Evolutionary conservation across 768 basidiomycete species (phyloP).

Genomic region (Boletus pseudo-olivaceus): DNA sequence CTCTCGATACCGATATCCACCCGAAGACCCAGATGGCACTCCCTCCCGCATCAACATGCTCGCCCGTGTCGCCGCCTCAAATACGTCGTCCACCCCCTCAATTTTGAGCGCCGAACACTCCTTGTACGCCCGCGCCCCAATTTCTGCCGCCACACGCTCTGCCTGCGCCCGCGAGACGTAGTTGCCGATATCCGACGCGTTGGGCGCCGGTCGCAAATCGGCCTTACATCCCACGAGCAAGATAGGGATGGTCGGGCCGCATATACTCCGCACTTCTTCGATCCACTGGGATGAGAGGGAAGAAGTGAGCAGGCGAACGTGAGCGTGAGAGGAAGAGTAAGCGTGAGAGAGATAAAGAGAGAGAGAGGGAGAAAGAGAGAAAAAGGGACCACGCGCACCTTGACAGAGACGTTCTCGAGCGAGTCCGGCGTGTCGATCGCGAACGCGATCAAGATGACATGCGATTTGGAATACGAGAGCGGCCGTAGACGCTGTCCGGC

Average conservation of each 20-base stretch:
- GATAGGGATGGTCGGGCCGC: conserved; percentile 88
- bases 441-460: conserved; percentile 98
- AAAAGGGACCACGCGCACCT: conserved; percentile 51
- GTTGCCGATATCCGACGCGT: conserved; percentile 44
- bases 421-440: conserved; percentile 96
- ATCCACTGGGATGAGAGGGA: conserved; percentile 81
- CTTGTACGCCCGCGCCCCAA: conserved; percentile 92
- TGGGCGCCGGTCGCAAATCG: conserved; percentile 71
- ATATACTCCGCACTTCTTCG: conserved; percentile 96
- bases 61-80: conserved; percentile 94
- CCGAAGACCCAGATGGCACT: conserved; percentile 53
- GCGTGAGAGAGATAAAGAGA: neutral
- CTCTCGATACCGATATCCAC: conserved; percentile 47
- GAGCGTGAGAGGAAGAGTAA: neutral
- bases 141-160: conserved; percentile 73
- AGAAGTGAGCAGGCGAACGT: neutral
- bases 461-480: conserved; percentile 96
- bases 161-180: conserved; percentile 79
- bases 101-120: conserved; percentile 91
- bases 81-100: conserved; percentile 94
- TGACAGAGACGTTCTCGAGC: conserved; percentile 90
- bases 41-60: conserved; percentile 95
- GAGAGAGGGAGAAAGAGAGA: no score
- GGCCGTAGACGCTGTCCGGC: conserved; percentile 76
- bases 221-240: conserved; percentile 96